Evolutionary conservation across 2,329 filamentous ascomycete species (phyloP).

Genomic region (Westerdykella aurantiaca): DNA sequence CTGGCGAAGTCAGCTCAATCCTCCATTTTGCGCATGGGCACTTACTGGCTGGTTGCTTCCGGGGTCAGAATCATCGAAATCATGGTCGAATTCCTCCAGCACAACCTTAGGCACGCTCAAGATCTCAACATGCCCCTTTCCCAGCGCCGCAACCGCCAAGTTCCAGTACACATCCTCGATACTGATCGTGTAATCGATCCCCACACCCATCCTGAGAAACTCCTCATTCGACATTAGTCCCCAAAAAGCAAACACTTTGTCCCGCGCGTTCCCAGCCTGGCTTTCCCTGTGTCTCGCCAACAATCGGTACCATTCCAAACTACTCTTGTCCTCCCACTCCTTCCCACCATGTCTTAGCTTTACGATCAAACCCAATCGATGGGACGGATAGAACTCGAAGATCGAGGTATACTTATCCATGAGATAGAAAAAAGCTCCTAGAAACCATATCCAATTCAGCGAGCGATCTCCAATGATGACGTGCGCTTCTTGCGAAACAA

Average conservation of each 20-base stretch:
- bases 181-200: conserved; percentile 2
- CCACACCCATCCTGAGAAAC: conserved; percentile 2
- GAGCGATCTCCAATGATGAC: conserved; percentile 1
- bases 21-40: too few relatives aligned
- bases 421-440: conserved; percentile 4
- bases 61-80: background rate
- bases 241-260: conserved; percentile 9
- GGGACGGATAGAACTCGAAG: conserved; percentile 2
- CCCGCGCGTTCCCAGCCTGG: conserved; percentile 1
- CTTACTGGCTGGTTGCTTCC: too few relatives aligned
- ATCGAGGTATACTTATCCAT: conserved; percentile 1
- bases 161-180: conserved; percentile 3
- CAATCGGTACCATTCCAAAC: conserved; percentile 1
- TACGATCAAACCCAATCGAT: background rate
- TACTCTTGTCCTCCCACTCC: conserved; percentile 1
- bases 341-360: background rate
- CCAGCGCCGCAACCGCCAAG: conserved; percentile 1
- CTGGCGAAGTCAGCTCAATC: too few relatives aligned
- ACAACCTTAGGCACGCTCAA: conserved; percentile 2
- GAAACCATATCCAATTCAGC: conserved; percentile 1
- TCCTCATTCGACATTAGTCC: conserved; percentile 1
- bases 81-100: background rate
- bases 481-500: background rate
- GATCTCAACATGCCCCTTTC: conserved; percentile 1
- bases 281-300: conserved; percentile 2